phyloP scores from a whole-genome alignment of 2,329 filamentous ascomycete genomes.

The Pyrenochaeta sp. region DNA sequence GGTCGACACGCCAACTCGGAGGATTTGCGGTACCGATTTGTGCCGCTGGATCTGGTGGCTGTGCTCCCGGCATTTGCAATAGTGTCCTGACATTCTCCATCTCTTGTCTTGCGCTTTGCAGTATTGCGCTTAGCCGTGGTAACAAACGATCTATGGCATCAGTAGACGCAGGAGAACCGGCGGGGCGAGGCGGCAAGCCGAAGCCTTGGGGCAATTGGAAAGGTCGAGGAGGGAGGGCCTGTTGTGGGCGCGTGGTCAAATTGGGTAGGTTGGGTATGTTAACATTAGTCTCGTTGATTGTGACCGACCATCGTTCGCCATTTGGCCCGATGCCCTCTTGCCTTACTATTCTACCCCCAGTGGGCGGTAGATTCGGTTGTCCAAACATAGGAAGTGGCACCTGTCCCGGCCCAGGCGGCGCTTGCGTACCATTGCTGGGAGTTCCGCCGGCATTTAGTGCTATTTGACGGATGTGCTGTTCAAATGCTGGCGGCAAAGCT shows the following conservation, averaged over 20 bases:
- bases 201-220: slow-evolving; percentile 33
- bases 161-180: slow-evolving; percentile 15
- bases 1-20: slow-evolving; percentile 41
- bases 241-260: slow-evolving; percentile 19
- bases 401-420: slow-evolving; percentile 3
- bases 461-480: slow-evolving; percentile 35
- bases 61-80: slow-evolving; percentile 17
- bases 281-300: slow-evolving; percentile 57
- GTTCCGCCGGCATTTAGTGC: slow-evolving; percentile 25
- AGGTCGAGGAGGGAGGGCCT: slow-evolving; percentile 20
- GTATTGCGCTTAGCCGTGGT: slow-evolving; percentile 26
- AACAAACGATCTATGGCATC: slow-evolving; percentile 29
- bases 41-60: slow-evolving; percentile 8
- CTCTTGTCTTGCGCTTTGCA: slow-evolving; percentile 40
- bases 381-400: background rate
- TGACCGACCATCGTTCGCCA: slow-evolving; percentile 63
- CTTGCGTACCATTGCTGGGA: slow-evolving; percentile 14
- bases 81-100: slow-evolving; percentile 42
- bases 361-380: slow-evolving; percentile 24
- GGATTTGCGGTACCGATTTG: slow-evolving; percentile 3
- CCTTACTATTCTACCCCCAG: slow-evolving; percentile 54
- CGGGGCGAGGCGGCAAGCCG: slow-evolving; percentile 23
- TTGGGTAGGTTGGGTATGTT: slow-evolving; percentile 25
- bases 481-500: slow-evolving; percentile 8
- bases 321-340: slow-evolving; percentile 62